phyloP scores from a whole-genome alignment of 2,329 filamentous ascomycete species.

The Pestalotiopsis sp. region DNA sequence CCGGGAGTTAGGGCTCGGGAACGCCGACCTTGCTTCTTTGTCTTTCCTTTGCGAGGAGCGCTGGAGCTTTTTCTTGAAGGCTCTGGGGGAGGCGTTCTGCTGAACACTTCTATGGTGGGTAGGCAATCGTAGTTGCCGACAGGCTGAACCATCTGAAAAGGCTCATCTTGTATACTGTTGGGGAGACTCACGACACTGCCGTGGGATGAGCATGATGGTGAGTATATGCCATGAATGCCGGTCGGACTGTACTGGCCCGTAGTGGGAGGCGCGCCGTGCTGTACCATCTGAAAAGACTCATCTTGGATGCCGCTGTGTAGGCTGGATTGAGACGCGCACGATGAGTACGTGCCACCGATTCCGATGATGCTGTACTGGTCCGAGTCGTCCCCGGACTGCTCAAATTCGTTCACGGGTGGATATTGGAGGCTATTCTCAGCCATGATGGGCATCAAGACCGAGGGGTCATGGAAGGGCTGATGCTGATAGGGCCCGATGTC shows the following conservation, averaged over 20 bases:
- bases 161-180: no score
- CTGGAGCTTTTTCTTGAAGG: background rate
- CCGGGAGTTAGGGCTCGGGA: background rate
- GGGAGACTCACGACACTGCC: no score
- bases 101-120: background rate
- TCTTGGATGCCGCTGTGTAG: background rate
- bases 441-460: background rate
- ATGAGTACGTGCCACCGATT: background rate
- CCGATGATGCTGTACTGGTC: background rate
- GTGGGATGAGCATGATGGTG: no score
- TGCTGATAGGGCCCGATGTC: background rate
- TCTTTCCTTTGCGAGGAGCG: background rate
- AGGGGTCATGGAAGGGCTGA: background rate
- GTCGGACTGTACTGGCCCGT: constrained; percentile 19
- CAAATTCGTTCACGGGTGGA: background rate
- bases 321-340: background rate
- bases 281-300: background rate
- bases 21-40: constrained; percentile 17
- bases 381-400: background rate
- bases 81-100: background rate
- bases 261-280: background rate
- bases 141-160: no score
- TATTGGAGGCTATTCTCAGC: background rate
- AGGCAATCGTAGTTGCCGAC: background rate
- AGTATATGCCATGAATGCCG: no score